Percentiles rank a stretch among this genome's conserved stretches.
These are phyloP conservation scores for Fusarium nodosum DNA, from an alignment of 2,329 filamentous ascomycete genomes.

Conservation along the genomic window DNA sequence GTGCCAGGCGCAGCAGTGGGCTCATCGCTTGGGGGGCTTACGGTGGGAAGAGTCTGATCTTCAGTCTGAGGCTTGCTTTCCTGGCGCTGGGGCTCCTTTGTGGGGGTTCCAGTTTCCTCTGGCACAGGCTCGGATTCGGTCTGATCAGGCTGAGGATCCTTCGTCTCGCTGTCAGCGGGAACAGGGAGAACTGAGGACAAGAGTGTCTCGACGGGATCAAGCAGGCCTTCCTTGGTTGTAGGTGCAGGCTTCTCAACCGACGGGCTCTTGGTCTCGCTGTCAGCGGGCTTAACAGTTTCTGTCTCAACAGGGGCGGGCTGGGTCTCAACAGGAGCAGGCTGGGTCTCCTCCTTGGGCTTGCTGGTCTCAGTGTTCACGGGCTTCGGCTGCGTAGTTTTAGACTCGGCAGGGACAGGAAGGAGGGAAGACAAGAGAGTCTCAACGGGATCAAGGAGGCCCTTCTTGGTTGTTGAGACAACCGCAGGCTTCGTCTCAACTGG, in stretches of 20 bases:
- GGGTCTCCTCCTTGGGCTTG: constrained; percentile 17
- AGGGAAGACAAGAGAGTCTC: constrained; percentile 37
- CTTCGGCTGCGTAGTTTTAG: constrained; percentile 28
- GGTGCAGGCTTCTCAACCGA: constrained; percentile 24
- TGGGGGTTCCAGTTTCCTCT: constrained; percentile 25
- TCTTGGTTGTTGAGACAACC: constrained; percentile 21
- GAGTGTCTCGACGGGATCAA: constrained; percentile 44
- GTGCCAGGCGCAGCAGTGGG: constrained; percentile 26
- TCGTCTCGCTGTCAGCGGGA: constrained; percentile 27
- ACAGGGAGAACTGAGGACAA: constrained; percentile 34
- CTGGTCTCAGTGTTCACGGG: constrained; percentile 20
- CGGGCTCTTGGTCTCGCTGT: constrained; percentile 22
- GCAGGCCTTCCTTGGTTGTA: constrained; percentile 30
- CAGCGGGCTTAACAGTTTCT: constrained; percentile 25
- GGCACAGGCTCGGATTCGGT: constrained; percentile 26
- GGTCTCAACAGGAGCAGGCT: constrained; percentile 3
- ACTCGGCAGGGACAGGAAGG: constrained; percentile 24
- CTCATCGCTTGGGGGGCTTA: constrained; percentile 21
- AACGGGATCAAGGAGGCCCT: constrained; percentile 42
- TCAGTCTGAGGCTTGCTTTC: constrained; percentile 26
- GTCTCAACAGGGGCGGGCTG: constrained; percentile 13
- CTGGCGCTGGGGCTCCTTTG: constrained; percentile 33
- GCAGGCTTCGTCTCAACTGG: constrained; percentile 21
- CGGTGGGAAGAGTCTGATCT: constrained; percentile 27
- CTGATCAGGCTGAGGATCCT: constrained; percentile 19